A percentile compares a stretch with the other conserved stretches of the same genome.
These are phyloP conservation scores for Candida pini DNA, from an alignment of 805 yeast species.

Conservation along the genomic window DNA sequence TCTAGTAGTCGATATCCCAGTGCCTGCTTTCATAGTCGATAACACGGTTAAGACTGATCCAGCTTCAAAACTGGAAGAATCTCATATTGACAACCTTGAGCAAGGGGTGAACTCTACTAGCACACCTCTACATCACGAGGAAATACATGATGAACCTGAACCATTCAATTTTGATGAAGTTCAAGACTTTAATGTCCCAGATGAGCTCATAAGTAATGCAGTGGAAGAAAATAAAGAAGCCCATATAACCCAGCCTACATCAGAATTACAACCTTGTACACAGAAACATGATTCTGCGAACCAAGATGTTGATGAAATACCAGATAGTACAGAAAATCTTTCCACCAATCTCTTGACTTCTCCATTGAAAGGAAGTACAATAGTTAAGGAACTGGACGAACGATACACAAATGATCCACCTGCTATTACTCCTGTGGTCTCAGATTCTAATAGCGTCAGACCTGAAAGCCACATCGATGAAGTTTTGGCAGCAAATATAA, in stretches of 20 bases:
- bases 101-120: slow-evolving; percentile 1
- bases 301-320: too few relatives aligned
- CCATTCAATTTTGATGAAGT: neutral
- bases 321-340: too few relatives aligned
- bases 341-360: too few relatives aligned
- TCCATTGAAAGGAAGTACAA: too few relatives aligned
- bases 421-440: too few relatives aligned
- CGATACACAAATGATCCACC: too few relatives aligned
- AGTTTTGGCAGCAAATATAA: slow-evolving; percentile 1
- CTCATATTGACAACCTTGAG: neutral
- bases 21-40: neutral
- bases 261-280: too few relatives aligned
- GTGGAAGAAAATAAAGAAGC: slow-evolving; percentile 1
- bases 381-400: too few relatives aligned
- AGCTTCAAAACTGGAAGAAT: neutral
- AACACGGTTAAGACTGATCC: slow-evolving; percentile 2
- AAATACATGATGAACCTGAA: slow-evolving; percentile 4
- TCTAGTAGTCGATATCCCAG: neutral
- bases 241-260: too few relatives aligned
- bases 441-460: too few relatives aligned
- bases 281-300: too few relatives aligned
- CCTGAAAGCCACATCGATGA: neutral
- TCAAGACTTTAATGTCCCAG: neutral
- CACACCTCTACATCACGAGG: slow-evolving; percentile 7
- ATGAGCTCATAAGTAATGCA: neutral